Percentiles rank a stretch among this genome's conserved stretches.
Conservation (phyloP, 2,329 filamentous ascomycete genomes). For the Daldinia sp. region DNA sequence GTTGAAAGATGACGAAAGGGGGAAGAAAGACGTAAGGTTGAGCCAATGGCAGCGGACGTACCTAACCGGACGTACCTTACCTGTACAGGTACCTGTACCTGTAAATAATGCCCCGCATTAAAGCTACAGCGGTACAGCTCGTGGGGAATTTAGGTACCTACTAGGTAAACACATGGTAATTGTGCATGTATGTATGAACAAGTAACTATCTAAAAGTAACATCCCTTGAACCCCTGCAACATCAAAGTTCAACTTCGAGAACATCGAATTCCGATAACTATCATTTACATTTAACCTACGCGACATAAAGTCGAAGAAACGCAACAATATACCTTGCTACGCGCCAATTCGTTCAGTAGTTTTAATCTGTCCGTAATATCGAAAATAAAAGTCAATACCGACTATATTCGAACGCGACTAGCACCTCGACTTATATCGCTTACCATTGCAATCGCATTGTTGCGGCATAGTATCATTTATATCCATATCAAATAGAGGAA, state of each 20-base stretch:
- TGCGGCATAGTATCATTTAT: background rate
- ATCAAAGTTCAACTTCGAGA: background rate
- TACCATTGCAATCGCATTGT: background rate
- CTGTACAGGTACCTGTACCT: no score
- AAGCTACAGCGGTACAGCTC: no score
- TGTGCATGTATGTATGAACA: no score
- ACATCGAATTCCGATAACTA: background rate
- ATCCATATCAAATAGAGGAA: background rate
- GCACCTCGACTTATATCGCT: background rate
- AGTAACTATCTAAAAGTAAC: no score
- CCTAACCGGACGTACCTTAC: no score
- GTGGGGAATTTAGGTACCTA: background rate
- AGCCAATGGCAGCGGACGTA: no score
- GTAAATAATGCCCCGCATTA: background rate
- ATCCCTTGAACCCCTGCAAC: no score
- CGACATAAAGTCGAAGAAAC: background rate
- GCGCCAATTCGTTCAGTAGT: background rate
- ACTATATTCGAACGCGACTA: background rate
- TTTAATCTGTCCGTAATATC: no score
- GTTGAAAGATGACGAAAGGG: background rate
- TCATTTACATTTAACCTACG: background rate
- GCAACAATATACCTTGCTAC: background rate
- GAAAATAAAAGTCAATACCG: no score
- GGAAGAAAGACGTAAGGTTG: background rate
- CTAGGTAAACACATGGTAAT: no score